Base-by-base conservation (phyloP, 352 stramenopile species). In the Pythium volutum region DNA sequence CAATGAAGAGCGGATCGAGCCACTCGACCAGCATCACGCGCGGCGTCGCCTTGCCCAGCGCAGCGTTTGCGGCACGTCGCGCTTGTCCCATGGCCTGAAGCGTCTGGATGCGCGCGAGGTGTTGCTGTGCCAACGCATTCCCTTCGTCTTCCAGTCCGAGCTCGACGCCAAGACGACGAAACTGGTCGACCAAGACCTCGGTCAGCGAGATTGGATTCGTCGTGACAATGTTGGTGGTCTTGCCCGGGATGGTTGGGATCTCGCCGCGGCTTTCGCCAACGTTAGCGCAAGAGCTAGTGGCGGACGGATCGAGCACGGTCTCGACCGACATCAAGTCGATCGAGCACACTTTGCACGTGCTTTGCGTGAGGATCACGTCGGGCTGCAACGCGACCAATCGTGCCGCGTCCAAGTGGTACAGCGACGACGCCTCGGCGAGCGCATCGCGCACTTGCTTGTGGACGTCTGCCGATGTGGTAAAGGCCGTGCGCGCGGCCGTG, bases 301-400 rank as follows among this genome's bases (percentile, higher is more conserved):
- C 14, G 7, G 34, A 56, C 6, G 62, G 41, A 31, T 70, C 53
- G 29, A 74, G 57, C 16, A 69, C 59, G 42, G 55, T 61, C 49
- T 76, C 60, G 20, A 91, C 76, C 25, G 66, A 82, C 33, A 67
- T 70, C 45, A 86, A 46, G 55, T 91, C 82, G 56, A 91, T 88
- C 41, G 82, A 89, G 55, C 82, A 91, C 15, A 91, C 82, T 46
- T 76, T 75, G 61, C 82, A 91, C 14, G 80, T 70, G 57, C 77
- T 87, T 54, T 91, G 82, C 20, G 81, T 88, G 53, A 91, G 64
- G 62, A 91, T 87, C 49, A 91, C 71, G 51, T 91, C 77, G 12
- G 82, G 79, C 52, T 55, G 31, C 9, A 91, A 59, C 20, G 54
- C 58, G 14, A 71, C 62, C 25, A 91, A 55, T n/a, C 53, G 41